Base-by-base conservation (phyloP, 176 grass and related monocot species). In the Bromus sterilis region DNA sequence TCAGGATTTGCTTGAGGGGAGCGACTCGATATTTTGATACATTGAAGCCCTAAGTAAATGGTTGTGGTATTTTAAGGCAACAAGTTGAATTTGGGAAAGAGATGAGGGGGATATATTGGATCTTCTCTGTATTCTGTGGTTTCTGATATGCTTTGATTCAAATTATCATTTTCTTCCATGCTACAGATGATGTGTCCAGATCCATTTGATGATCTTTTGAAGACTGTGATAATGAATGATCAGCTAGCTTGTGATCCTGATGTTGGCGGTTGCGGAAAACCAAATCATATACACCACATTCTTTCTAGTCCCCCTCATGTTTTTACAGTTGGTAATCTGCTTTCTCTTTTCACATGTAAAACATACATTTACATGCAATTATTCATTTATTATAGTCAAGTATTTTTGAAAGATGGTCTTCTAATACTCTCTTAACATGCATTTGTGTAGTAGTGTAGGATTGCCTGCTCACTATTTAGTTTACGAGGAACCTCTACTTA, bases 141-240 rank as follows among this genome's bases (percentile, higher is more conserved):
- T 83, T 56, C 2, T 78, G 39, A 41, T 73, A 24, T 39, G 13
- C 20, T 60, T 44, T 16, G 24, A 77, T 66, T 4, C 9, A 4
- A 16, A 36, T 56, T 70, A 12, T 87, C 77, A 36, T 30, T 55
- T 36, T 36, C 15, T 81, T 80, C 44, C 33, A 77, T 69, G 7
- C 44, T 84, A 56, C 89, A 99, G 96, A 88, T 86, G 68, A 91
- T 91, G 89, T 95, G 93, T 78, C 40, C 83, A 77, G 87, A 93
- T 77, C 84, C 84, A 61, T 95, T 99, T 83, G 96, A 89, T 86
- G 85, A 95, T 56, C 93, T 99, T 60, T 70, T 99, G 87, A 95
- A 95, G 82, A 91, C 89, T 64, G 93, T 99, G 55, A 87, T 89
- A 56, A 99, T 90, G 89, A 99, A 93, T 78, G 87, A 99, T 70